phyloP scores from a whole-genome alignment of 1,284 basidiomycete species.

The Rhodotorula glutinis region DNA sequence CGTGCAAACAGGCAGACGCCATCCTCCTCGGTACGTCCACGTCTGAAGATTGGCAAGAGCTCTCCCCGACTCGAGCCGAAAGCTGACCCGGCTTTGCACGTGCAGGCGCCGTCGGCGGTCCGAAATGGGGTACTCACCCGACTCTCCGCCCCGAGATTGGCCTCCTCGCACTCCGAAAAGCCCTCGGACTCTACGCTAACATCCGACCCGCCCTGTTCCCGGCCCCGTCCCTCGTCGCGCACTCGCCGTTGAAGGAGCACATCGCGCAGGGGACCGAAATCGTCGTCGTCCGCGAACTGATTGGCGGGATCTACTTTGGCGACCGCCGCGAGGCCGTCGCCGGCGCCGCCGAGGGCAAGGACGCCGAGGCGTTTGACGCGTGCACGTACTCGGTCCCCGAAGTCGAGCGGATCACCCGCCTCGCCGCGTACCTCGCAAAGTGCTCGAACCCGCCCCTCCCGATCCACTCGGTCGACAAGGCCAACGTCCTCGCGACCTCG shows the following conservation, averaged over 20 bases:
- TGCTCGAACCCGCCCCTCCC: constrained; percentile 77
- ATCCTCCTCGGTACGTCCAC: constrained; percentile 83
- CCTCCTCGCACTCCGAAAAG: constrained; percentile 85
- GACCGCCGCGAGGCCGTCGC: constrained; percentile 73
- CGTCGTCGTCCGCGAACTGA: constrained; percentile 89
- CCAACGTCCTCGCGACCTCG: constrained; percentile 94
- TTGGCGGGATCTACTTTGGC: constrained; percentile 75
- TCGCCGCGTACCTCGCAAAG: constrained; percentile 89
- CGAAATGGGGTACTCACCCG: constrained; percentile 92
- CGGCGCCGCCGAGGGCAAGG: constrained; percentile 53
- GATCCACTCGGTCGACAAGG: constrained; percentile 96
- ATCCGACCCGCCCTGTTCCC: constrained; percentile 95
- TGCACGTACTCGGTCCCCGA: constrained; percentile 88
- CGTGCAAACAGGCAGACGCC: constrained; percentile 84
- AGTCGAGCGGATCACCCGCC: constrained; percentile 90
- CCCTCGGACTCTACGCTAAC: constrained; percentile 92
- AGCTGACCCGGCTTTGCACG: background rate
- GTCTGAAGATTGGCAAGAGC: too few species aligned
- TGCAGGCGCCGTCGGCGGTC: constrained; percentile 89
- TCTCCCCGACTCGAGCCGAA: too few species aligned
- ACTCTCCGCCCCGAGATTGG: constrained; percentile 95
- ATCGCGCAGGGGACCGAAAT: constrained; percentile 78
- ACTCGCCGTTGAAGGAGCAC: constrained; percentile 89
- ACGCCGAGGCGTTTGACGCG: constrained; percentile 60
- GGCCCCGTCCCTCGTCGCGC: constrained; percentile 78